phyloP scores from a whole-genome alignment of 176 grass and related monocot species.

The Triticum timopheevii region DNA sequence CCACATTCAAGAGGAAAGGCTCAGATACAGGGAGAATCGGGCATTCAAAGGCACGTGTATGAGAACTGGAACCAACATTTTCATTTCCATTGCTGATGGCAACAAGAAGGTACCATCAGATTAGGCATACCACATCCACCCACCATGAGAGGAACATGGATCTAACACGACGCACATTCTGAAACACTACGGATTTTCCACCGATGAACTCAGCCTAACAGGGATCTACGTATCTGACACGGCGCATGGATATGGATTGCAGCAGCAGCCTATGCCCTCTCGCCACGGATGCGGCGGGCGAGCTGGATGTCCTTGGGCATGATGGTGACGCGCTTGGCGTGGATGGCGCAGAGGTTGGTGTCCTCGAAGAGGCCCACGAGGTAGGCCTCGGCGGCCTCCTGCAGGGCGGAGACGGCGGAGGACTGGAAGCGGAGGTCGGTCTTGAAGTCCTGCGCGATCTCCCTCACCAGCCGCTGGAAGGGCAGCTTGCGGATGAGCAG shows the following conservation, averaged over 20 bases:
- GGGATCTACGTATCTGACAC: neutral
- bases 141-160: too few relatives aligned
- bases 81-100: too few relatives aligned
- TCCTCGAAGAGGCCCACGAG: conserved; percentile 74
- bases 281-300: conserved; percentile 58
- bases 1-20: too few relatives aligned
- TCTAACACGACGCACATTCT: too few relatives aligned
- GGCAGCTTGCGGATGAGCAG: conserved; percentile 73
- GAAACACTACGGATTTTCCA: too few relatives aligned
- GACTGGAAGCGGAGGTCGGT: conserved; percentile 70
- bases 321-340: conserved; percentile 76
- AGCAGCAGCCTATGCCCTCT: conserved; percentile 43
- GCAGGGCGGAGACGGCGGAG: conserved; percentile 57
- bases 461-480: conserved; percentile 58
- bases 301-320: conserved; percentile 83
- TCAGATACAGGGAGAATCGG: too few relatives aligned
- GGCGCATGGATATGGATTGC: too few relatives aligned
- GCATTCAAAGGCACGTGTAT: too few relatives aligned
- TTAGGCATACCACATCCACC: too few relatives aligned
- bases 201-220: too few relatives aligned
- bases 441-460: conserved; percentile 80
- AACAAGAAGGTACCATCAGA: too few relatives aligned
- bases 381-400: conserved; percentile 69
- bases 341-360: conserved; percentile 77
- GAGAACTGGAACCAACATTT: too few relatives aligned